Evolutionary conservation across 768 basidiomycete genomes (phyloP), one percentile per base, ranked within the genome.

Genomic region (Mycena kentingensis): DNA sequence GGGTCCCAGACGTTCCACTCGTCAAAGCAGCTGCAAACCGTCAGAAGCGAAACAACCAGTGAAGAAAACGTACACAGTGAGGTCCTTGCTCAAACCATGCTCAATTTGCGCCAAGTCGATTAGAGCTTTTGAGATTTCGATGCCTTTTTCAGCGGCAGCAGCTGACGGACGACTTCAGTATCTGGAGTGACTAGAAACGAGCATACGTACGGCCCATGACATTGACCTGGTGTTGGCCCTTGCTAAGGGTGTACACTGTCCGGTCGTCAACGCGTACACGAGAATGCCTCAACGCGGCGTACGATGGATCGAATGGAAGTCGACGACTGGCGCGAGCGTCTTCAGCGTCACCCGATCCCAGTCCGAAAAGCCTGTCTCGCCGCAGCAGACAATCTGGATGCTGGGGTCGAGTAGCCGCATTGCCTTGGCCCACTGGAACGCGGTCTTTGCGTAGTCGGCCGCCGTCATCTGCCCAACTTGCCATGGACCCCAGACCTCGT

Each of bases 371-470:
- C 74, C 75, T 12, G 67, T 73, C 57, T 77, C 75, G 44, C 83
- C 84, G 57, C 84, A 85, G 3, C 77, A 75, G 21, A 84, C 72
- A 6, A 85, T 65, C 51, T 79, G 70, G 61, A 84, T 78, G 16
- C 51, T 70, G 1, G 82, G 82, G 57, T 85, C 84, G 4, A 84
- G 75, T 1, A 84, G 69, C 24, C 73, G 71, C 21, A 85, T 67
- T 0, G 80, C 82, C 60, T 84, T 82, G 2, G 82, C 82, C 84
- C 84, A 85, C 54, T 79, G 80, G 41, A 70, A 77, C 0, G 82
- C 82, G 45, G 74, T 77, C 58, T 77, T 76, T 24, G 78, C 76
- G 62, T 84, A 84, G 44, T 81, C 82, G 19, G 69, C 65, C 0
- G 80, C 74, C 12, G 74, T 73, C 71, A 81, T 76, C 59, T 84